phyloP scores from a whole-genome alignment of 768 basidiomycete species.

The Pleurotus tuoliensis region DNA sequence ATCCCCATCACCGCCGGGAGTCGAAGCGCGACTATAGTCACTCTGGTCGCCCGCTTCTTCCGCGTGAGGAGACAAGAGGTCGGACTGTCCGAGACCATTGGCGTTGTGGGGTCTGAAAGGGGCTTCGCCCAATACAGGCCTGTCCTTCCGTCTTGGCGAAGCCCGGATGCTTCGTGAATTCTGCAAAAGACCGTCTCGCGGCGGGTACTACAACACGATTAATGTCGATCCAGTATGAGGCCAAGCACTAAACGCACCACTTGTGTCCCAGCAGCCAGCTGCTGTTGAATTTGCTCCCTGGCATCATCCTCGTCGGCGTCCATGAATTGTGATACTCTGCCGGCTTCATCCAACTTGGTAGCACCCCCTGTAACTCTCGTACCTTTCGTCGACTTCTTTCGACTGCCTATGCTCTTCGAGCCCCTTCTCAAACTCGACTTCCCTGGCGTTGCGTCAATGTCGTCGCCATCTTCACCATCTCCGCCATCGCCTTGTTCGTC shows the following conservation, averaged over 20 bases:
- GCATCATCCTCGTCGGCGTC: slow-evolving; percentile 84
- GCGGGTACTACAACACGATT: slow-evolving; percentile 47
- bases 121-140: slow-evolving; percentile 37
- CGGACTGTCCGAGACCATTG: slow-evolving; percentile 31
- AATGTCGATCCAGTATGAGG: neutral
- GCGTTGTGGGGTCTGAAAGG: slow-evolving; percentile 2
- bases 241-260: slow-evolving; percentile 40
- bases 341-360: slow-evolving; percentile 34
- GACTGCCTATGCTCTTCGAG: slow-evolving; percentile 23
- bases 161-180: slow-evolving; percentile 67
- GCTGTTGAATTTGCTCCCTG: slow-evolving; percentile 84
- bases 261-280: slow-evolving; percentile 69
- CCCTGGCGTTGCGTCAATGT: slow-evolving; percentile 54
- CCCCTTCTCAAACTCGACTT: slow-evolving; percentile 42
- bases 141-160: slow-evolving; percentile 59
- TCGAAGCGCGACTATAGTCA: slow-evolving; percentile 41
- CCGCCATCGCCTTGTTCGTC: slow-evolving; percentile 11
- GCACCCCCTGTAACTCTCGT: slow-evolving; percentile 2
- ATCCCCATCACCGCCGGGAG: slow-evolving; percentile 41
- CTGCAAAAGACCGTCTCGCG: slow-evolving; percentile 53
- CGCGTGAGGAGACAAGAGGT: slow-evolving; percentile 37
- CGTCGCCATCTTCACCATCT: slow-evolving; percentile 44
- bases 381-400: slow-evolving; percentile 27
- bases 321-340: slow-evolving; percentile 79
- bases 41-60: slow-evolving; percentile 41